A percentile compares a stretch with the other conserved stretches of the same genome.
phyloP scores from a whole-genome alignment of 805 yeast species.

The Lachancea waltii region DNA sequence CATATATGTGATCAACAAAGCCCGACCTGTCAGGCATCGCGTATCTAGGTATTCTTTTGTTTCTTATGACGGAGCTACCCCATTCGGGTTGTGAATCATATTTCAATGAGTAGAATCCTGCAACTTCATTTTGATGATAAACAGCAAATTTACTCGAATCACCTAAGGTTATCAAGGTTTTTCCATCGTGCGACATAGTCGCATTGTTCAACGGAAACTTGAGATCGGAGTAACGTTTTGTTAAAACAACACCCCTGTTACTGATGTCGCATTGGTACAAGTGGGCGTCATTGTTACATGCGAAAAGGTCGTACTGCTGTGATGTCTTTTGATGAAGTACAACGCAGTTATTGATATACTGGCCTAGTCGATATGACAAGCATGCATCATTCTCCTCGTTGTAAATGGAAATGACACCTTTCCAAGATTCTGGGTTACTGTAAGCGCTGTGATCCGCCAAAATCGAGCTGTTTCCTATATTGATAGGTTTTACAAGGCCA shows the following conservation, averaged over 20 bases:
- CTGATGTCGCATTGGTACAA: constrained; percentile 59
- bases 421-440: constrained; percentile 35
- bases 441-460: constrained; percentile 27
- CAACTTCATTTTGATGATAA: constrained; percentile 33
- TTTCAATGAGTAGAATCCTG: constrained; percentile 23
- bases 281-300: constrained; percentile 79
- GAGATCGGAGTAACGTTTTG: constrained; percentile 40
- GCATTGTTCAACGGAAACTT: constrained; percentile 73
- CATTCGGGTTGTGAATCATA: constrained; percentile 26
- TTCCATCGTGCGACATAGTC: constrained; percentile 55
- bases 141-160: constrained; percentile 65
- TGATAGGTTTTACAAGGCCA: constrained; percentile 21
- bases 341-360: constrained; percentile 78
- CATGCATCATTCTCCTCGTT: constrained; percentile 43
- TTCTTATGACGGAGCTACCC: constrained; percentile 26
- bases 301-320: constrained; percentile 47
- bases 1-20: constrained; percentile 36
- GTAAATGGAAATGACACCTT: constrained; percentile 44
- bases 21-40: constrained; percentile 26
- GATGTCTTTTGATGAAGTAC: constrained; percentile 41
- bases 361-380: constrained; percentile 58
- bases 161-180: constrained; percentile 62
- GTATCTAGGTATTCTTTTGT: constrained; percentile 26
- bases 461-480: constrained; percentile 25
- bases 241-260: constrained; percentile 40